Evolutionary conservation across 352 stramenopile species (phyloP), one percentile per base, ranked within the genome.

Genomic region (Phytophthora gonapodyides): DNA sequence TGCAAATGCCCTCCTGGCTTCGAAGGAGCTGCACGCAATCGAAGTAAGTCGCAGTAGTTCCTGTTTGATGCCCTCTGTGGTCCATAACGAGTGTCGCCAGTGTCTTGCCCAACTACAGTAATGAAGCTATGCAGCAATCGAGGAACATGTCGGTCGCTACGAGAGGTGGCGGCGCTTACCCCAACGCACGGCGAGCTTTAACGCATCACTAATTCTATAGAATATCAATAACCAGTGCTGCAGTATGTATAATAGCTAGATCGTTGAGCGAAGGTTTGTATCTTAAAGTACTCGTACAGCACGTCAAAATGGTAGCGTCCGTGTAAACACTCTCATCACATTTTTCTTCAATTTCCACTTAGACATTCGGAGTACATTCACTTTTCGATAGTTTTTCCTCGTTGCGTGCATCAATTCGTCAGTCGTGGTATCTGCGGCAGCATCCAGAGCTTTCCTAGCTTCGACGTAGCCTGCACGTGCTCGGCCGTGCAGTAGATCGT

Each of bases 1-100:
- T 96, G 87, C 37, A 61, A 46, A 4, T 96, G 87, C 63, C 59
- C 84, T 35, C 24, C 63, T 4, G 81, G 80, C 4, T 94, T 94
- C 47, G 77, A 89, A 69, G 87, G 87, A 31, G 57, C 64, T 6
- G 76, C 82, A 5, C 94, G 87, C 41, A 82, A 91, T 47, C 76
- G 82, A 45, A 67, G 84, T 93, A 64, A 13, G 75, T 27, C 3
- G 45, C 34, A 45, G 21, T 40, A 27, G 2, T 27, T 27, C 21
- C 9, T 48, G 11, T 10, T 16, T 3, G 31, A 15, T 30, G 0
- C 6, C 27, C 27, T 31, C 27, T 0, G 27, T 31, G 8, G 5
- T 7, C 2, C 6, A 5, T 31, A 31, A 31, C 5, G 27, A 31
- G 27, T 30, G 24, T 30, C 21, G 21, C 21, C 3, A 31, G 27